Conservation (phyloP, 176 grass and related monocot species). For the Bolboschoenus planiculmis region DNA sequence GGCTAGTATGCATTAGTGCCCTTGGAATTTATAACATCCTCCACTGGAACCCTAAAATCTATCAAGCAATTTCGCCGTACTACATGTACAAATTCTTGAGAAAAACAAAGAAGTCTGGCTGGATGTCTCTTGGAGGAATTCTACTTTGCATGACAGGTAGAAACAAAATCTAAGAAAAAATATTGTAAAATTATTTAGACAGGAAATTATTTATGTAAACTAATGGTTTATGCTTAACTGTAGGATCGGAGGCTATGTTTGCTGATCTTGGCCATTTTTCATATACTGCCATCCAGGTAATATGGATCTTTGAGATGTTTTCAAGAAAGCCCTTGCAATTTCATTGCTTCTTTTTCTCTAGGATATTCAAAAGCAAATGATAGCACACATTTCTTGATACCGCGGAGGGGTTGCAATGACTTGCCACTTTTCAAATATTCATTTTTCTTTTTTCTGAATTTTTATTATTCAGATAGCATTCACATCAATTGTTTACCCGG, state of each 20-base stretch:
- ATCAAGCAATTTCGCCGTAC: conserved; percentile 73
- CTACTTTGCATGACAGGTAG: conserved; percentile 96
- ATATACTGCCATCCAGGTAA: conserved; percentile 89
- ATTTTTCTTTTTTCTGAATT: background rate
- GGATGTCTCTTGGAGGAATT: conserved; percentile 99
- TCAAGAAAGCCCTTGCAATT: background rate
- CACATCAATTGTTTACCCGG: conserved; percentile 83
- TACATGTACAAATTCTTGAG: conserved; percentile 94
- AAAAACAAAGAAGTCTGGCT: conserved; percentile 88
- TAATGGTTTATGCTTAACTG: background rate
- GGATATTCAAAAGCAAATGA: background rate
- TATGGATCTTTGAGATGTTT: background rate
- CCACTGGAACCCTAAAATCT: conserved; percentile 83
- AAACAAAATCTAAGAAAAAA: background rate
- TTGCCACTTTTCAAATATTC: conserved; percentile 1
- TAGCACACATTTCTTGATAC: background rate
- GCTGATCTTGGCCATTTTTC: conserved; percentile 98
- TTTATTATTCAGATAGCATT: conserved; percentile 66
- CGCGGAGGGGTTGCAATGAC: background rate
- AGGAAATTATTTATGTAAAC: background rate
- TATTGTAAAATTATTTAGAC: conserved; percentile 4
- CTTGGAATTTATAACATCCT: conserved; percentile 89
- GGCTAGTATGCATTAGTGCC: conserved; percentile 83
- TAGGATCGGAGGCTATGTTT: conserved; percentile 99
- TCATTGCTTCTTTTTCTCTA: background rate